Conservation (phyloP, 106 monocot genomes). For the Dendrobium chrysotoxum region DNA sequence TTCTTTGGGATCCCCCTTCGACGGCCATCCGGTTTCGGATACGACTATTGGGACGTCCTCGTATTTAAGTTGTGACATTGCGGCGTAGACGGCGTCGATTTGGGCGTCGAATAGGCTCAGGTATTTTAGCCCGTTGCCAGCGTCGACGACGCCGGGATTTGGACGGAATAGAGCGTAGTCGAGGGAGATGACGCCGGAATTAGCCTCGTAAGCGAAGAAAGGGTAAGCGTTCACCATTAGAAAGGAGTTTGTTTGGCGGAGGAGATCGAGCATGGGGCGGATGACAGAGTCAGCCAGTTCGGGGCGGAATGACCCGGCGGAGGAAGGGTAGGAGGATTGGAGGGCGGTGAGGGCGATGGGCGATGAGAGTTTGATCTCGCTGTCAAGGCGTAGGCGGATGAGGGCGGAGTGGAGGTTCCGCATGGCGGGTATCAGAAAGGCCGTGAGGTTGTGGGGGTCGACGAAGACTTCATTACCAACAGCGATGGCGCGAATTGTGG, state of each 20-base stretch:
- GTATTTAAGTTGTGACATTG: slow-evolving; percentile 46
- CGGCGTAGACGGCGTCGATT: slow-evolving; percentile 76
- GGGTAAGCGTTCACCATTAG: slow-evolving; percentile 94
- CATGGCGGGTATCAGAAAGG: slow-evolving; percentile 70
- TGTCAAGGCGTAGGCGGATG: slow-evolving; percentile 32
- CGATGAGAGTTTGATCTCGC: slow-evolving; percentile 56
- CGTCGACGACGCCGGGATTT: slow-evolving; percentile 54
- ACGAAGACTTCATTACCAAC: slow-evolving; percentile 88
- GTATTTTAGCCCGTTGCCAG: slow-evolving; percentile 50
- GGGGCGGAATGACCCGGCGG: slow-evolving; percentile 55
- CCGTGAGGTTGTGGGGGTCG: slow-evolving; percentile 45
- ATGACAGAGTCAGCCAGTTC: slow-evolving; percentile 60
- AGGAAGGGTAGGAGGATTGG: slow-evolving; percentile 68
- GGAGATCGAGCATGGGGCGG: slow-evolving; percentile 74
- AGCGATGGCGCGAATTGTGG: slow-evolving; percentile 51
- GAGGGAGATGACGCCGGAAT: slow-evolving; percentile 62
- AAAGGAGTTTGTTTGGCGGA: slow-evolving; percentile 41
- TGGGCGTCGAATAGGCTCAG: slow-evolving; percentile 82
- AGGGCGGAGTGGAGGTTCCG: slow-evolving; percentile 58
- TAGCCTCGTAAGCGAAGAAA: slow-evolving; percentile 83
- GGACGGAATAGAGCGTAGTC: slow-evolving; percentile 92
- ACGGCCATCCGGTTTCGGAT: slow-evolving; percentile 87
- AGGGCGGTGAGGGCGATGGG: slow-evolving; percentile 82
- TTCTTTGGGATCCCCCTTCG: slow-evolving; percentile 65
- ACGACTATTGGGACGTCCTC: slow-evolving; percentile 52